Percentiles rank a stretch among this genome's conserved stretches.
Conservation (phyloP, 768 basidiomycete species). For the Leccinum boreale region DNA sequence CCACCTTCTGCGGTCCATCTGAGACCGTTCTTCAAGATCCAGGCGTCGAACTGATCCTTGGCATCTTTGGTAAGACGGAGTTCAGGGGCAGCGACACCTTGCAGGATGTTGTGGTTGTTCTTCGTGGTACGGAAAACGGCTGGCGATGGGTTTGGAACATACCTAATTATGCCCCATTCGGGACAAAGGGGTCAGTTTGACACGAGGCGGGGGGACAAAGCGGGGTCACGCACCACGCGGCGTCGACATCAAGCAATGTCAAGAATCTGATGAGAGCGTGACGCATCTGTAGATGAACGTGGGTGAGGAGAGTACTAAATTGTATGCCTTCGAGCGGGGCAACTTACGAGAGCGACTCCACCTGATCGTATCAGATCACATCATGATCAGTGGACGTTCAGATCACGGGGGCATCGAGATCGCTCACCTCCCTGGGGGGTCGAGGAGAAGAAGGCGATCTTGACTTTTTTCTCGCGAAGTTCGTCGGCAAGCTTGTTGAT, state of each 20-base stretch:
- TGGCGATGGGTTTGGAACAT: slow-evolving; percentile 86
- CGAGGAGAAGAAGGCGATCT: slow-evolving; percentile 92
- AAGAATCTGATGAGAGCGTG: slow-evolving; percentile 90
- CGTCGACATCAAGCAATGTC: slow-evolving; percentile 75
- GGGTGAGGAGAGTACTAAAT: slow-evolving; percentile 9
- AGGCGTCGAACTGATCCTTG: slow-evolving; percentile 77
- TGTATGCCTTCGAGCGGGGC: slow-evolving; percentile 15
- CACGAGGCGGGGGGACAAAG: slow-evolving; percentile 5
- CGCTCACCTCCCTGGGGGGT: slow-evolving; percentile 87
- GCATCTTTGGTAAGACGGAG: slow-evolving; percentile 76
- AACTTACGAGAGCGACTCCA: slow-evolving; percentile 85
- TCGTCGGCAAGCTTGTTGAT: slow-evolving; percentile 81
- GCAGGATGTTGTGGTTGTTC: slow-evolving; percentile 94
- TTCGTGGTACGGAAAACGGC: slow-evolving; percentile 90
- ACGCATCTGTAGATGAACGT: slow-evolving; percentile 62
- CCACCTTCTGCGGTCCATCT: slow-evolving; percentile 87
- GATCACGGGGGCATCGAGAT: slow-evolving; percentile 14
- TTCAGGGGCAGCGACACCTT: slow-evolving; percentile 82
- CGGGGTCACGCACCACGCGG: slow-evolving; percentile 60
- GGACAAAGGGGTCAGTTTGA: slow-evolving; percentile 7
- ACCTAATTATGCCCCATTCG: slow-evolving; percentile 46
- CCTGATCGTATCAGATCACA: slow-evolving; percentile 42
- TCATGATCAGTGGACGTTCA: slow-evolving; percentile 1
- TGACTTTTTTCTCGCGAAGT: slow-evolving; percentile 80
- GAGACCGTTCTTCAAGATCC: slow-evolving; percentile 88